These are phyloP conservation scores for Fusarium sp. DNA, from an alignment of 2,329 filamentous ascomycete species.

Conservation along the genomic window DNA sequence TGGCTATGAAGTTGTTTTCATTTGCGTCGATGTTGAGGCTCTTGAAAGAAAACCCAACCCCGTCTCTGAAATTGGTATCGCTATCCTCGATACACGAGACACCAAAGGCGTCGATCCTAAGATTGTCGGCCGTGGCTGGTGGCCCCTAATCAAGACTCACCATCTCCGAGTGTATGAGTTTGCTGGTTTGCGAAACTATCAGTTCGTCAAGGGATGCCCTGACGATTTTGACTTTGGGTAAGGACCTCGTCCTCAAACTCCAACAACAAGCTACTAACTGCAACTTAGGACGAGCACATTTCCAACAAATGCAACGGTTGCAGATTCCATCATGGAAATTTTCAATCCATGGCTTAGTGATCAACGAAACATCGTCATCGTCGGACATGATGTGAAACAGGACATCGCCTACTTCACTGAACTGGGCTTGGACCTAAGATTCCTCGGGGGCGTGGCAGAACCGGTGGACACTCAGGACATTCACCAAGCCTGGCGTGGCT, in stretches of 20 bases:
- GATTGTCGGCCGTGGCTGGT: slow-evolving; percentile 71
- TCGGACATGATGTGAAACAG: slow-evolving; percentile 76
- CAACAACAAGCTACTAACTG: slow-evolving; percentile 8
- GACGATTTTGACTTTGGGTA: slow-evolving; percentile 80
- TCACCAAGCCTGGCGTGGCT: slow-evolving; percentile 69
- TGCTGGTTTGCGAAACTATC: slow-evolving; percentile 69
- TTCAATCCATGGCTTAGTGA: slow-evolving; percentile 46
- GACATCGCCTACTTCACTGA: slow-evolving; percentile 75
- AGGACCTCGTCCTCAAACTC: slow-evolving; percentile 34
- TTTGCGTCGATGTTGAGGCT: slow-evolving; percentile 85
- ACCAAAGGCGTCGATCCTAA: slow-evolving; percentile 68
- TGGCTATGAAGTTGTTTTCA: slow-evolving; percentile 62
- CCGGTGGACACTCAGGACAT: slow-evolving; percentile 78
- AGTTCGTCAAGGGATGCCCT: slow-evolving; percentile 78
- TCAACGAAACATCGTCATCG: slow-evolving; percentile 70
- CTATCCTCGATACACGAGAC: slow-evolving; percentile 76
- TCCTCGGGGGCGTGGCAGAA: slow-evolving; percentile 65
- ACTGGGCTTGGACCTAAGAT: slow-evolving; percentile 70
- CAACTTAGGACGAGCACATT: slow-evolving; percentile 53
- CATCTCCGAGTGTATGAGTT: slow-evolving; percentile 84
- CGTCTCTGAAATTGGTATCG: slow-evolving; percentile 88
- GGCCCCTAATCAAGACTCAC: slow-evolving; percentile 69
- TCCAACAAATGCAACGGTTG: slow-evolving; percentile 48
- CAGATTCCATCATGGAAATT: slow-evolving; percentile 48
- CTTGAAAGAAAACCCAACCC: slow-evolving; percentile 72